Evolutionary conservation across 1,284 basidiomycete genomes (phyloP).

Genomic region (Malassezia brasiliensis): DNA sequence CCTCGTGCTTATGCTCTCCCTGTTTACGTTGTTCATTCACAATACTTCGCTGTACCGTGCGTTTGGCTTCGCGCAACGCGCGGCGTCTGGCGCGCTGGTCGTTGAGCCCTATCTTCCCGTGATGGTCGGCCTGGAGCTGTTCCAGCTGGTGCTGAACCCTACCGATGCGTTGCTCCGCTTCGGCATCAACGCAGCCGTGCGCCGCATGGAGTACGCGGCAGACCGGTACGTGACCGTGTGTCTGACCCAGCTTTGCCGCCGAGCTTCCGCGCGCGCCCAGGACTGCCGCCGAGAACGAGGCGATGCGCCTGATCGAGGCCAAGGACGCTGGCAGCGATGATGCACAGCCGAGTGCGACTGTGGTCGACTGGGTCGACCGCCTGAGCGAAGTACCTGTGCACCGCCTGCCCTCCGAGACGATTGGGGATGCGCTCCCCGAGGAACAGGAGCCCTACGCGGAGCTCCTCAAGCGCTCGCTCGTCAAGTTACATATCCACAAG

Average conservation of each 20-base stretch:
- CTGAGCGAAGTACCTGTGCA: background rate
- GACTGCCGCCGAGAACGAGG: conserved; percentile 23
- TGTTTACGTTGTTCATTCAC: conserved; percentile 84
- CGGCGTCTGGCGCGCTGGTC: conserved; percentile 11
- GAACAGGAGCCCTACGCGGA: conserved; percentile 34
- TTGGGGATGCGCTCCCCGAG: conserved; percentile 3
- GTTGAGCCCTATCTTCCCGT: conserved; percentile 34
- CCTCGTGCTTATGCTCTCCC: conserved; percentile 70
- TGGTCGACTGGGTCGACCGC: conserved; percentile 9
- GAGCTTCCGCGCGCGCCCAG: conserved; percentile 24
- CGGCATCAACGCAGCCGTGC: conserved; percentile 31
- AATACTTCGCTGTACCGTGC: conserved; percentile 65
- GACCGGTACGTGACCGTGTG: conserved; percentile 17
- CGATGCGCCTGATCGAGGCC: conserved; percentile 20
- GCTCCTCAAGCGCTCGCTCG: conserved; percentile 34
- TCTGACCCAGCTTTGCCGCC: conserved; percentile 25
- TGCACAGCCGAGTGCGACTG: background rate
- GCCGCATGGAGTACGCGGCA: conserved; percentile 42
- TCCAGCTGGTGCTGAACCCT: conserved; percentile 42
- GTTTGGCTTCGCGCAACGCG: conserved; percentile 62
- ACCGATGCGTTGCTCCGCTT: conserved; percentile 41
- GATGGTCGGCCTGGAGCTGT: conserved; percentile 42
- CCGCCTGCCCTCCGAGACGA: background rate
- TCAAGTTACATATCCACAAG: conserved; percentile 46
- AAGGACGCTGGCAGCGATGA: background rate